Evolutionary conservation across 2,329 filamentous ascomycete species (phyloP).

Genomic region (Diaporthe helianthi): DNA sequence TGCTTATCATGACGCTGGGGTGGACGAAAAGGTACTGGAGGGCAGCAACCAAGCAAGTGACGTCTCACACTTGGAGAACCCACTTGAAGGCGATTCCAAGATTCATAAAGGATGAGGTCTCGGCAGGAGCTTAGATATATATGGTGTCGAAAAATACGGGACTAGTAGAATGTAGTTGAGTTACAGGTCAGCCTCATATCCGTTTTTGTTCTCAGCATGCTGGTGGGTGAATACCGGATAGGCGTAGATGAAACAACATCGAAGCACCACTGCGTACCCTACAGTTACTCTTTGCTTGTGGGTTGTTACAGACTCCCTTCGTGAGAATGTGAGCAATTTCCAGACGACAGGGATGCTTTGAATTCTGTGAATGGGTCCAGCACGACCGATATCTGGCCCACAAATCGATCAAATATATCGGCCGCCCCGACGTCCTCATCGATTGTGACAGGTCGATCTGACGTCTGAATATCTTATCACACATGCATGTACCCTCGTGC

Average conservation of each 20-base stretch:
- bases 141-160: too few species aligned
- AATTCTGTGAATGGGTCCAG: not conserved
- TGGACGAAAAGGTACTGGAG: not conserved
- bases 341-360: too few species aligned
- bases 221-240: too few species aligned
- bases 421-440: not conserved
- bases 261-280: too few species aligned
- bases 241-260: too few species aligned
- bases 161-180: not conserved
- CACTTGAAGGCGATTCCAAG: not conserved
- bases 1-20: not conserved
- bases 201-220: not conserved
- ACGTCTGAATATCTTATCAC: not conserved
- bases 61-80: not conserved
- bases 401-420: not conserved
- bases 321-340: too few species aligned
- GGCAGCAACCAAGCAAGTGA: constrained; percentile 2
- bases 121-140: not conserved
- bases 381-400: not conserved
- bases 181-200: too few species aligned
- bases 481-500: not conserved
- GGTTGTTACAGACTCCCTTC: too few species aligned
- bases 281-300: too few species aligned
- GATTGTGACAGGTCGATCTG: not conserved
- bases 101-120: not conserved